phyloP scores from a whole-genome alignment of 805 yeast species.

The Metschnikowia shivogae region DNA sequence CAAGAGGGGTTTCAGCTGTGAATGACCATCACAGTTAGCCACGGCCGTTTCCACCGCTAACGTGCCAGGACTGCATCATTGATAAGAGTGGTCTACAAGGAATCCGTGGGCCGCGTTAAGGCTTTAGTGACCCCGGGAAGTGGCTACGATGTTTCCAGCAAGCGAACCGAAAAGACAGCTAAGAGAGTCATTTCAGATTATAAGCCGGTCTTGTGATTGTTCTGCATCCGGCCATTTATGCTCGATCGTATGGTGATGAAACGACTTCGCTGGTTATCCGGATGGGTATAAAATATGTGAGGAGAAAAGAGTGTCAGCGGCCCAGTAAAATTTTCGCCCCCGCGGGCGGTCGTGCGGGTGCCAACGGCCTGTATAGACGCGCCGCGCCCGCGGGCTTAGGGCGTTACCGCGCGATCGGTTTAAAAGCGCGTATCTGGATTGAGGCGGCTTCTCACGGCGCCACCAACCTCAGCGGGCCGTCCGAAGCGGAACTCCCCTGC shows the following conservation, averaged over 20 bases:
- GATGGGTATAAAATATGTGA: slow-evolving; percentile 25
- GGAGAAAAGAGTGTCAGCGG: slow-evolving; percentile 6
- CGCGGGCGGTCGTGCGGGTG: slow-evolving; percentile 7
- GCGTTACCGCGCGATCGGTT: neutral
- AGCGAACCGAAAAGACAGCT: slow-evolving; percentile 37
- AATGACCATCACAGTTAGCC: no score
- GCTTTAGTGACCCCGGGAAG: neutral
- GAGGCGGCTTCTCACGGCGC: no score
- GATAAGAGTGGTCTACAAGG: no score
- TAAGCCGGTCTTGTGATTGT: slow-evolving; percentile 23
- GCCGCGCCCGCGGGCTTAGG: neutral
- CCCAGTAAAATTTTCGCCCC: slow-evolving; percentile 3
- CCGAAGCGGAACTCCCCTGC: no score
- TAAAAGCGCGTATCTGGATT: no score
- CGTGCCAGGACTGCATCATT: no score
- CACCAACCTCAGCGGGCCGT: no score
- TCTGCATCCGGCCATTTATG: slow-evolving; percentile 51
- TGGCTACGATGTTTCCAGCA: slow-evolving; percentile 34
- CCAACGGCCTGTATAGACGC: neutral
- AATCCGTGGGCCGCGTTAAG: no score
- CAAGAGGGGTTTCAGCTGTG: no score
- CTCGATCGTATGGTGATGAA: slow-evolving; percentile 38
- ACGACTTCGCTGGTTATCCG: slow-evolving; percentile 47
- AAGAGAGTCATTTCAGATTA: slow-evolving; percentile 27
- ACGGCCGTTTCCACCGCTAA: no score